These are phyloP conservation scores for Bondarzewia mesenterica DNA, from an alignment of 1,284 basidiomycete genomes.

Conservation along the genomic window DNA sequence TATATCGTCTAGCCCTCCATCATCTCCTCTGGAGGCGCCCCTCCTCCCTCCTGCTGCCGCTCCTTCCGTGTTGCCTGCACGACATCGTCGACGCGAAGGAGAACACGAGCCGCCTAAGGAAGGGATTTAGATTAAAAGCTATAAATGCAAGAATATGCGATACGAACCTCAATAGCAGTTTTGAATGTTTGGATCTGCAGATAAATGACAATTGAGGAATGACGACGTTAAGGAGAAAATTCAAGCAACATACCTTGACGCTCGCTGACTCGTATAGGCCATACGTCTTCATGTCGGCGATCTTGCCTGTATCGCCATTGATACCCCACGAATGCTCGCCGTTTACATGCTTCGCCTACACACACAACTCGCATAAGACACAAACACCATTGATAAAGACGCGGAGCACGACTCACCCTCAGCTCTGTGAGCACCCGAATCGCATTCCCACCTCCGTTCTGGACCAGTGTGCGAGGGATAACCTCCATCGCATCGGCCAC, in stretches of 20 bases:
- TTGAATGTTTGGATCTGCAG: constrained; percentile 87
- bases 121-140: background rate
- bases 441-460: constrained; percentile 94
- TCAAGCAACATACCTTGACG: constrained; percentile 61
- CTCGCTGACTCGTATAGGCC: constrained; percentile 93
- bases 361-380: background rate
- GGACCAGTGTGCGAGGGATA: constrained; percentile 91
- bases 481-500: constrained; percentile 97
- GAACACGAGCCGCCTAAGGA: constrained; percentile 72
- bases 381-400: constrained; percentile 22
- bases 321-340: constrained; percentile 91
- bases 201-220: constrained; percentile 2
- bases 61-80: constrained; percentile 79
- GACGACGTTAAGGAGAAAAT: background rate
- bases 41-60: constrained; percentile 41
- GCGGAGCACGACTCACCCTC: constrained; percentile 35
- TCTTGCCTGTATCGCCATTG: constrained; percentile 91
- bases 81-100: constrained; percentile 93
- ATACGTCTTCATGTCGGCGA: constrained; percentile 93
- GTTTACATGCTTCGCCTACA: constrained; percentile 87
- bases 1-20: constrained; percentile 23
- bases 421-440: constrained; percentile 91
- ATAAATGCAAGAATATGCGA: background rate
- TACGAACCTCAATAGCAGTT: constrained; percentile 84
- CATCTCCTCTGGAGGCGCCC: constrained; percentile 49